Base-by-base conservation (phyloP, 257 asterid genomes). In the Cynanchum wilfordii region DNA sequence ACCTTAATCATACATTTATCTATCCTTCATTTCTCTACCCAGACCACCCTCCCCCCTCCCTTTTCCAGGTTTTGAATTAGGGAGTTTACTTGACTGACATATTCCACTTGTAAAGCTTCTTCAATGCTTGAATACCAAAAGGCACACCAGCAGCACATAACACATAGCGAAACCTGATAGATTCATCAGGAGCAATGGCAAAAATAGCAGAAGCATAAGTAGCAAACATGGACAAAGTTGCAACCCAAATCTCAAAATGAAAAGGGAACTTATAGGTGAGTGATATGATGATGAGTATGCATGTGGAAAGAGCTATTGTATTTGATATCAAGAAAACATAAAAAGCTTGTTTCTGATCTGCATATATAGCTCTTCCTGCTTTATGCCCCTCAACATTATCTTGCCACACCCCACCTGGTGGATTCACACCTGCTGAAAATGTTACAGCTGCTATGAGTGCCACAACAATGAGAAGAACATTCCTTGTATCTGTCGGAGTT, bases 351-450 rank as follows among this genome's bases (percentile, higher is more conserved):
- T 52, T 77, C 6, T 60, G 69, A 4, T 82, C 78, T 9, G 81
- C 87, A 87, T 87, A 82, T 8, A 89, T 77, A 2, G 92, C 47
- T n/a, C 78, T 56, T 20, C 95, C 92, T 0, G 92, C 89, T 2
- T 15, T 66, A 76, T 75, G 87, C 1, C 30, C 58, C 4, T 17
- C 64, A 25, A 44, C 29, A 64, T 81, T 77, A 7, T 87, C 89
- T 62, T 89, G 87, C 91, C 93, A 87, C 9, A 84, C 83, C 8
- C 93, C 91, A 1, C 93, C 89, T 0, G 91, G 91, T 3, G 92
- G 96, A 56, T 66, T 74, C 33, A 74, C 68, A 20, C 78, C 78
- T 17, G 78, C 73, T 38, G 59, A 54, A 56, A 52, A 74, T 22
- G 78, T 74, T 66, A 74, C 73, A 30, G 78, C 45, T 45, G 78